phyloP scores from a whole-genome alignment of 768 basidiomycete species.

The Podaxis sp. region DNA sequence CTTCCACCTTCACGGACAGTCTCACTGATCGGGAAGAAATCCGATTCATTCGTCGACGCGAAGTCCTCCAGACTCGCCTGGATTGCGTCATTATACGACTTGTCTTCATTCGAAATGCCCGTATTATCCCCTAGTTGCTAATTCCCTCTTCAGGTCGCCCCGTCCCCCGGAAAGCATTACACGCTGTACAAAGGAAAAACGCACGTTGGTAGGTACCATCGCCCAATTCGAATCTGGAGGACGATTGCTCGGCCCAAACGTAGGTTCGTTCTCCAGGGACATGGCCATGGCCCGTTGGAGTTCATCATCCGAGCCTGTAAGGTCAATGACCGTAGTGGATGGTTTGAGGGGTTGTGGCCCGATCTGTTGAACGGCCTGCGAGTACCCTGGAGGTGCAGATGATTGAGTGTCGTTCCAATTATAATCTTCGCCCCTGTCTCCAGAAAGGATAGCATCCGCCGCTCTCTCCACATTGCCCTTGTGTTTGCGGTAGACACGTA shows the following conservation, averaged over 20 bases:
- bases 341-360: constrained; percentile 24
- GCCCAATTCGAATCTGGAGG: constrained; percentile 69
- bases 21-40: constrained; percentile 52
- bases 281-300: constrained; percentile 28
- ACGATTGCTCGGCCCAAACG: constrained; percentile 60
- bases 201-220: constrained; percentile 67
- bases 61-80: constrained; percentile 67
- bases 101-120: constrained; percentile 52
- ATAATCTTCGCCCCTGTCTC: constrained; percentile 44
- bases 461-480: constrained; percentile 59
- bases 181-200: constrained; percentile 14
- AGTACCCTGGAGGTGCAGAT: constrained; percentile 20
- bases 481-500: constrained; percentile 58
- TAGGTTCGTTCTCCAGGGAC: constrained; percentile 33
- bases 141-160: constrained; percentile 24
- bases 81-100: constrained; percentile 66
- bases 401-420: constrained; percentile 16
- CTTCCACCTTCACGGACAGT: constrained; percentile 55
- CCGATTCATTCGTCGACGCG: constrained; percentile 44
- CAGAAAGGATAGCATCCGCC: constrained; percentile 52
- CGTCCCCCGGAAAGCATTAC: constrained; percentile 7
- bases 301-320: constrained; percentile 38
- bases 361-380: constrained; percentile 21
- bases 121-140: constrained; percentile 26
- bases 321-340: constrained; percentile 49